These are phyloP conservation scores for Cladobotryum protrusum DNA, from an alignment of 2,329 filamentous ascomycete genomes.

Conservation along the genomic window DNA sequence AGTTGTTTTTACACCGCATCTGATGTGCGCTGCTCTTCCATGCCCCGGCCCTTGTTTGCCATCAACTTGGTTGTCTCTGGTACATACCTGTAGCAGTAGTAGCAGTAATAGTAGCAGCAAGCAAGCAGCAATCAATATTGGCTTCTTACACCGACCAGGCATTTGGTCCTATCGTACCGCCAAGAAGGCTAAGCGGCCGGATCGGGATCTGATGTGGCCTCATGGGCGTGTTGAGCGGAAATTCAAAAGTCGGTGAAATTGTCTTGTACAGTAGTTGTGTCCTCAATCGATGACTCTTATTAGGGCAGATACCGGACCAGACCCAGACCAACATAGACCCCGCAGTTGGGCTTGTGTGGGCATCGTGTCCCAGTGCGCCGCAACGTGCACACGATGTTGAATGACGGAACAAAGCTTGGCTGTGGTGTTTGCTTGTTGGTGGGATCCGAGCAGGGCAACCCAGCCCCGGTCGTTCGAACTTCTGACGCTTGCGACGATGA, in stretches of 20 bases:
- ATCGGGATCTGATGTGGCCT: conserved; percentile 6
- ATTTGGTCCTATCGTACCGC: conserved; percentile 8
- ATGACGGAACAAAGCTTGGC: conserved; percentile 2
- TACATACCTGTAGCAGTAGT: neutral
- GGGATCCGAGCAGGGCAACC: no score
- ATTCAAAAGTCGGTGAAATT: conserved; percentile 13
- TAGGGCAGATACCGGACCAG: neutral
- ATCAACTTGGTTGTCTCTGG: neutral
- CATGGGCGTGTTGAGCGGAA: conserved; percentile 5
- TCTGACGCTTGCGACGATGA: no score
- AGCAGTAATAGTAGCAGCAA: neutral
- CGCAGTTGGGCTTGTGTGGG: conserved; percentile 13
- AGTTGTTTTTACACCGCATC: conserved; percentile 8
- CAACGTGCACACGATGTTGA: neutral
- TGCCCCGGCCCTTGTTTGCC: no score
- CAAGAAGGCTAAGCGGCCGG: conserved; percentile 6
- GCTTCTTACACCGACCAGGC: conserved; percentile 1
- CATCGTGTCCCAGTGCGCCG: neutral
- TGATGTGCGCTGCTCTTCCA: conserved; percentile 6
- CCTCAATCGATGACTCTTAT: conserved; percentile 10
- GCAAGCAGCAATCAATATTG: no score
- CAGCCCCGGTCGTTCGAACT: no score
- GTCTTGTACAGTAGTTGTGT: neutral
- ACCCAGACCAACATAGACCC: conserved; percentile 4
- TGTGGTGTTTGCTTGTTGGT: conserved; percentile 3